Evolutionary conservation across 2,329 filamentous ascomycete genomes (phyloP).

Genomic region (Xylaria sp.): DNA sequence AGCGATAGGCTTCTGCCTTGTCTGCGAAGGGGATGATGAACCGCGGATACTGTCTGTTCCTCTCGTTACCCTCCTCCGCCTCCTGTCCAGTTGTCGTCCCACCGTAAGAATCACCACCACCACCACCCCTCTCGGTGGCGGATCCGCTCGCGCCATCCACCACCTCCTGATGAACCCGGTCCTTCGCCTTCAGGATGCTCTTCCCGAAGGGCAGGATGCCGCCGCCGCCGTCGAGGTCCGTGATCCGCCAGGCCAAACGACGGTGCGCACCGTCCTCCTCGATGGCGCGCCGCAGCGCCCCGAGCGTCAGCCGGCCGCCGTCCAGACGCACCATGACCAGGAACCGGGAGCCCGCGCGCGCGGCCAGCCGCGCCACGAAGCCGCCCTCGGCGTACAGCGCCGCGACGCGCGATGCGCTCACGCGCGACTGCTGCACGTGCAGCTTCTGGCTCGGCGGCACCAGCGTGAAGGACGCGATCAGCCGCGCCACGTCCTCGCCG

Average conservation of each 20-base stretch:
- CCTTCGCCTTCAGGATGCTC: conserved; percentile 36
- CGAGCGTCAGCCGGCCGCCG: conserved; percentile 50
- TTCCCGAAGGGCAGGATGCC: conserved; percentile 48
- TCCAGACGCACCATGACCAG: conserved; percentile 53
- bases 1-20: conserved; percentile 63
- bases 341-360: conserved; percentile 39
- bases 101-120: not conserved
- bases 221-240: conserved; percentile 41
- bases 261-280: conserved; percentile 55
- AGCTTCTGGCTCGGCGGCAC: conserved; percentile 46
- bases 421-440: conserved; percentile 25
- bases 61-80: conserved; percentile 15
- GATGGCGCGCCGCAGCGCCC: conserved; percentile 53
- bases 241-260: conserved; percentile 53
- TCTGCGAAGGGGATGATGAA: conserved; percentile 67
- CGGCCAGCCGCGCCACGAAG: conserved; percentile 42
- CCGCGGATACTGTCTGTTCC: conserved; percentile 49
- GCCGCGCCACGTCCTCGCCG: conserved; percentile 37
- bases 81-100: not conserved
- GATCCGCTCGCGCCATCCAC: no score
- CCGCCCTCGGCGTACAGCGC: conserved; percentile 39
- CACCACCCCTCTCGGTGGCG: not conserved
- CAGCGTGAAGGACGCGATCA: conserved; percentile 48
- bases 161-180: conserved; percentile 16
- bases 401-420: conserved; percentile 13